Evolutionary conservation across 2,329 filamentous ascomycete genomes (phyloP).

Genomic region (Paracoccidioides brasiliensis): DNA sequence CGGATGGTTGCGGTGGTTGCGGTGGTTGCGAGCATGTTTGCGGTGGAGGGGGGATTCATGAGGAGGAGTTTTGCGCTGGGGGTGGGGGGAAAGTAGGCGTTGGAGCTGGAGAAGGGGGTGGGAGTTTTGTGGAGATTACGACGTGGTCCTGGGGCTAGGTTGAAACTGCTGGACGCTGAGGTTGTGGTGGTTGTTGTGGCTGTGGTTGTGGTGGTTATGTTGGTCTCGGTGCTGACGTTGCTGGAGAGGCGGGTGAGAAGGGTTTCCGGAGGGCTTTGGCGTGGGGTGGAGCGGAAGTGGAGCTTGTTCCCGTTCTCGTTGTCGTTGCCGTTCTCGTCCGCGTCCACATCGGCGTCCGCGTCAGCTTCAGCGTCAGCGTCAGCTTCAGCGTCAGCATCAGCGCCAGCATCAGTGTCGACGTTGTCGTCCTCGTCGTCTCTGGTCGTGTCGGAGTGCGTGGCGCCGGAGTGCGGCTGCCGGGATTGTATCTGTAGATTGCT

Average conservation of each 20-base stretch:
- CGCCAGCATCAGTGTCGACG: no score
- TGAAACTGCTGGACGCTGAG: background rate
- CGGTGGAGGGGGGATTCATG: slow-evolving; percentile 21
- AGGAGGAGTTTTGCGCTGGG: slow-evolving; percentile 14
- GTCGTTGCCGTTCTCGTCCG: slow-evolving; percentile 28
- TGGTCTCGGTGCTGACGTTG: slow-evolving; percentile 20
- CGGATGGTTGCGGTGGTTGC: slow-evolving; percentile 24
- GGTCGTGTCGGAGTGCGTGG: background rate
- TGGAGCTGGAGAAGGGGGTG: slow-evolving; percentile 44
- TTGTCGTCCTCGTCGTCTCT: background rate
- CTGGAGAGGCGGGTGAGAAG: slow-evolving; percentile 23
- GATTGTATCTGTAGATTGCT: background rate
- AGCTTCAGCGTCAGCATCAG: no score
- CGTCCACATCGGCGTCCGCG: no score
- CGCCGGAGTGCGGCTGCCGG: slow-evolving; percentile 11
- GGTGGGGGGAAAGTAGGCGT: slow-evolving; percentile 45
- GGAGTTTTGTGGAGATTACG: slow-evolving; percentile 18
- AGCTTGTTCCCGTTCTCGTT: slow-evolving; percentile 49
- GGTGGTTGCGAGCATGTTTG: slow-evolving; percentile 10
- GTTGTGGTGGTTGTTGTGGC: slow-evolving; percentile 4
- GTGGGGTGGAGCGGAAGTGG: slow-evolving; percentile 41
- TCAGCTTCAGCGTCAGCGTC: no score
- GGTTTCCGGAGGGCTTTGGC: background rate
- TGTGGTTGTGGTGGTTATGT: slow-evolving; percentile 10
- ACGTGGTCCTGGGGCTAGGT: background rate